phyloP scores from a whole-genome alignment of 1,284 basidiomycete species.

The Boletus semigastroideus region DNA sequence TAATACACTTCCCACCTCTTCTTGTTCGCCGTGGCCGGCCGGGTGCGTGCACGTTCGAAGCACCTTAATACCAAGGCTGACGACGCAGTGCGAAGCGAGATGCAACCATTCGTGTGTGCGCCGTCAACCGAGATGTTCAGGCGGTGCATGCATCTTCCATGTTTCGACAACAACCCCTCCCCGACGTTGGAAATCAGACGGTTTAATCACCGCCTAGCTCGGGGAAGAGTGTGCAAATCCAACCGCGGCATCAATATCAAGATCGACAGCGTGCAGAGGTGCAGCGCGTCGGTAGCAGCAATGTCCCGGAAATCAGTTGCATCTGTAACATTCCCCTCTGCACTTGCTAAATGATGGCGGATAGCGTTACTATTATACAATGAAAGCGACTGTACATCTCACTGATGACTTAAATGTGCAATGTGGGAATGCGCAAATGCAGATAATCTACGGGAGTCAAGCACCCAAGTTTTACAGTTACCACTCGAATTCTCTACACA shows the following conservation, averaged over 20 bases:
- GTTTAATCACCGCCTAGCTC: slow-evolving; percentile 18
- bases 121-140: slow-evolving; percentile 1
- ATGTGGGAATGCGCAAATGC: slow-evolving; percentile 20
- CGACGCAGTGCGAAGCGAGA: slow-evolving; percentile 1
- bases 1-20: neutral
- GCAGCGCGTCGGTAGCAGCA: neutral
- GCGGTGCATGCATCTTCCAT: neutral
- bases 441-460: slow-evolving; percentile 17
- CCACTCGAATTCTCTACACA: slow-evolving; percentile 42
- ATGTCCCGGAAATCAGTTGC: slow-evolving; percentile 1
- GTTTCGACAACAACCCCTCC: neutral
- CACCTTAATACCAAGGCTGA: neutral
- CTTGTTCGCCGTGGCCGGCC: slow-evolving; percentile 7
- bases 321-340: neutral
- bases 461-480: slow-evolving; percentile 16
- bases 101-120: neutral
- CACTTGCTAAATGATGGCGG: slow-evolving; percentile 3
- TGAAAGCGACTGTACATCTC: slow-evolving; percentile 12
- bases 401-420: slow-evolving; percentile 27
- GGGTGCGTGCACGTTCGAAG: neutral
- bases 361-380: slow-evolving; percentile 27
- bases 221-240: neutral
- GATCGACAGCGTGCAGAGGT: too few species aligned
- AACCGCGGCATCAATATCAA: neutral
- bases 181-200: neutral